These are phyloP conservation scores for Cytospora schulzeri DNA, from an alignment of 2,329 filamentous ascomycete species.

Conservation along the genomic window DNA sequence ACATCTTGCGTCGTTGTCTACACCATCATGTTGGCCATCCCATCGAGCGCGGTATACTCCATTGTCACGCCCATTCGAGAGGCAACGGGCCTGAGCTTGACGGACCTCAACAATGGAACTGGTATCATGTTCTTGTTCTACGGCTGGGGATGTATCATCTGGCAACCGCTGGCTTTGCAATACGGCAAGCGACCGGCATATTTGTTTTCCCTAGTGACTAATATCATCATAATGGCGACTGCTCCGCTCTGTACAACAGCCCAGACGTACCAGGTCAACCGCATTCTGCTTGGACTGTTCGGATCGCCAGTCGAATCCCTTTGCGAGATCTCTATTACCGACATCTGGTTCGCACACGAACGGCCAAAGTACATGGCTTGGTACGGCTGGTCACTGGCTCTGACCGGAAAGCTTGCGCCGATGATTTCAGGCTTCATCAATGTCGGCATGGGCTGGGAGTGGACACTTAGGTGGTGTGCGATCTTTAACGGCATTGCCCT, in stretches of 20 bases:
- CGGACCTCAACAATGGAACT: constrained; percentile 43
- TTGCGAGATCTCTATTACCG: constrained; percentile 35
- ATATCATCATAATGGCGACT: constrained; percentile 34
- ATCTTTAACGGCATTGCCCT: constrained; percentile 36
- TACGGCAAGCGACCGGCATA: constrained; percentile 39
- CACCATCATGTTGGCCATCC: constrained; percentile 48
- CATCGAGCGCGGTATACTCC: constrained; percentile 42
- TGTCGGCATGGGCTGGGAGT: constrained; percentile 35
- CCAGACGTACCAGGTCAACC: constrained; percentile 35
- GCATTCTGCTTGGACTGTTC: constrained; percentile 36
- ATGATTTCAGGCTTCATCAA: constrained; percentile 40
- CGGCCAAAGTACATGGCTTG: constrained; percentile 33
- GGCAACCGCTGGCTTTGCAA: constrained; percentile 38
- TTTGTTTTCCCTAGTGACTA: constrained; percentile 34
- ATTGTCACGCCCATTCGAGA: constrained; percentile 41
- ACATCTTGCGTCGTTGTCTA: constrained; percentile 35
- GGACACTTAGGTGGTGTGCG: constrained; percentile 36
- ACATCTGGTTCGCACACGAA: constrained; percentile 36
- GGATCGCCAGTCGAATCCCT: constrained; percentile 37
- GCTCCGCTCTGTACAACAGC: constrained; percentile 34
- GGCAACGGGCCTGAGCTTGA: constrained; percentile 38
- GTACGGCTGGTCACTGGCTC: constrained; percentile 35
- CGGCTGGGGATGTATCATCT: constrained; percentile 39
- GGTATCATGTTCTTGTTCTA: constrained; percentile 44
- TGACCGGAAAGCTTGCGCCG: constrained; percentile 36